Base-by-base conservation (phyloP, 2,329 filamentous ascomycete genomes). In the Alternaria sp. region DNA sequence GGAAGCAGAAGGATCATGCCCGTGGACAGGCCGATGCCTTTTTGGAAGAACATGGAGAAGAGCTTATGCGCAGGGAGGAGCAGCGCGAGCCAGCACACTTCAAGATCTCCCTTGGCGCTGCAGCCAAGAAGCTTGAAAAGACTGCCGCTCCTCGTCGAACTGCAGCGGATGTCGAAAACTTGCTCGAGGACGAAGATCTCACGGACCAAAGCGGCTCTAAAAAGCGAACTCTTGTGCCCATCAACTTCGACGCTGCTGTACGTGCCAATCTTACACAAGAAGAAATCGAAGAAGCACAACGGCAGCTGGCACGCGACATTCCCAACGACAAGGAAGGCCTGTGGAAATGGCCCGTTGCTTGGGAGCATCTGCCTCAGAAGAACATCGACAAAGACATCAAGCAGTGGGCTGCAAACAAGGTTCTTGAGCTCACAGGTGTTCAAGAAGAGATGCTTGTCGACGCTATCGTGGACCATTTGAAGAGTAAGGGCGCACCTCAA, bases 361-460 rank as follows among this genome's bases (percentile, higher is more conserved):
- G 95, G 95, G 91, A 96, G 52, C 92, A 89, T 79, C 85, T 99
- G 76, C 92, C 96, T 75, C 90, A 95, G 62, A 84, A 86, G 16
- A 86, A 95, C 42, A 88, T 98, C 61, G 87, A 88, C 62, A 91
- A 96, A 65, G 94, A 97, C 76, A 87, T 99, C 69, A 88, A 91
- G 73, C 94, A 94, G 30, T 99, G 97, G 81, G 92, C 98, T 57
- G 93, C 97, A 83, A 96, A 96, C 86, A 99, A 98, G 85, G 92
- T 98, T 69, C 90, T 99, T 62, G 95, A 99, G 79, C 96, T 95
- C 71, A 86, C 99, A 49, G 96, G 96, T 61, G 91, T 99, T 59
- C 93, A 98, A 80, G 95, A 99, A 78, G 92, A 98, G 80, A 89
- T 97, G 81, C 83, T 99, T 48, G 93, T 99, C 32, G 94, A 97